A percentile compares a stretch with the other conserved stretches of the same genome.
These are phyloP conservation scores for Kuraishia floccosa DNA, from an alignment of 805 yeast genomes.

Conservation along the genomic window DNA sequence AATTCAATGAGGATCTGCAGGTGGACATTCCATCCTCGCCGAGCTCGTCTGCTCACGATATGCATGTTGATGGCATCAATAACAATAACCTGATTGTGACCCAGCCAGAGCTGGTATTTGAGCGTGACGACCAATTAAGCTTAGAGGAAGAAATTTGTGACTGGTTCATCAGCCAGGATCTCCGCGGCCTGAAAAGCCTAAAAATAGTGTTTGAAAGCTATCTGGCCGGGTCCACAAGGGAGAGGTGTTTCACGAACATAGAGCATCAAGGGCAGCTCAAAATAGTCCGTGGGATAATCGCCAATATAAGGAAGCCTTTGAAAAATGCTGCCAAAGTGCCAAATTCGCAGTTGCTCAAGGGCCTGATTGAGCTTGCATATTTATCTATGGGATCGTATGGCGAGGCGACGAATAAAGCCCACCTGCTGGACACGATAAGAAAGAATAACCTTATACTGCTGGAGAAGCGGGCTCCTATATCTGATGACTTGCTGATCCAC, in stretches of 20 bases:
- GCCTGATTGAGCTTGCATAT: conserved; percentile 12
- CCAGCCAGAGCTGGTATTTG: conserved; percentile 32
- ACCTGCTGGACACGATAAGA: conserved; percentile 13
- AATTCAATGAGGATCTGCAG: too few relatives aligned
- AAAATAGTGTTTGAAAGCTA: conserved; percentile 1
- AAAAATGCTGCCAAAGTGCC: not conserved
- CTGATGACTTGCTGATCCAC: too few relatives aligned
- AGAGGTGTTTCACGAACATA: not conserved
- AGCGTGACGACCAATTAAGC: conserved; percentile 21
- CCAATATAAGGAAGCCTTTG: not conserved
- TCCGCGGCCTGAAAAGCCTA: conserved; percentile 11
- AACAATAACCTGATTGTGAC: conserved; percentile 20
- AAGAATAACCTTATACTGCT: conserved; percentile 11
- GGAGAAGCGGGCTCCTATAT: too few relatives aligned
- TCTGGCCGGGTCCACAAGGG: too few relatives aligned
- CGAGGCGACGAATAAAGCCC: conserved; percentile 7
- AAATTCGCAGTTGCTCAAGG: conserved; percentile 3
- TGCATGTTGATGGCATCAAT: conserved; percentile 20
- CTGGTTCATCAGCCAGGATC: conserved; percentile 22
- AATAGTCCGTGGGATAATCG: not conserved
- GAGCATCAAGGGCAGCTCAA: not conserved
- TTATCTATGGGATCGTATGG: conserved; percentile 18
- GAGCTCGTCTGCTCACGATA: too few relatives aligned
- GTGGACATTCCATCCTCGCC: too few relatives aligned
- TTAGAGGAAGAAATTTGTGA: conserved; percentile 27